Evolutionary conservation across 2,329 filamentous ascomycete genomes (phyloP).

Genomic region (Blastomyces parvus): DNA sequence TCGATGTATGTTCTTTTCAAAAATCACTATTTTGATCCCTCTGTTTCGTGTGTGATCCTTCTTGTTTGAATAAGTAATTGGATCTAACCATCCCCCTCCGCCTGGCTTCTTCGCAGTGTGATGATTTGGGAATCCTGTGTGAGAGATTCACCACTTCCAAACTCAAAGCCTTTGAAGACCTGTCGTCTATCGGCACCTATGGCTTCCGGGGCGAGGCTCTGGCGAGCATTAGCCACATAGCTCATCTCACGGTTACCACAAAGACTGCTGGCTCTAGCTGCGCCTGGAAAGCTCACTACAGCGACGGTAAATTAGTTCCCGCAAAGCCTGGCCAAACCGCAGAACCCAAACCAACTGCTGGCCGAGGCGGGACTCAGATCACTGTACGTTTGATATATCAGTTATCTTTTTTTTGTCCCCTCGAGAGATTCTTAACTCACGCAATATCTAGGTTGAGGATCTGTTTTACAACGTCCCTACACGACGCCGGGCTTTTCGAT

Average conservation of each 20-base stretch:
- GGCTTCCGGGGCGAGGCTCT: constrained; percentile 96
- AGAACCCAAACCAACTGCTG: constrained; percentile 80
- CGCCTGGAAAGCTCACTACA: constrained; percentile 84
- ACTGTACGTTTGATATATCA: constrained; percentile 45
- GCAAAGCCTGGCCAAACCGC: constrained; percentile 78
- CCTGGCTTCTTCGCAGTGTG: constrained; percentile 54
- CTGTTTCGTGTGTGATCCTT: constrained; percentile 21
- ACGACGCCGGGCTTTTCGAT: constrained; percentile 79
- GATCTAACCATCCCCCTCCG: not conserved
- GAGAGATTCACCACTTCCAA: constrained; percentile 97
- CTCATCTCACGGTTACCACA: constrained; percentile 88
- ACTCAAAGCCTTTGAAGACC: constrained; percentile 83
- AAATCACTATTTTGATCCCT: not conserved
- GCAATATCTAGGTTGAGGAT: constrained; percentile 61
- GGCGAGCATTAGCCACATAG: constrained; percentile 96
- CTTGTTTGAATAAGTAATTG: not conserved
- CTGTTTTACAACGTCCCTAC: constrained; percentile 95
- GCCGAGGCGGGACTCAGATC: constrained; percentile 84
- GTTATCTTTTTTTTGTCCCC: not conserved
- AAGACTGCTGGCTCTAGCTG: constrained; percentile 79
- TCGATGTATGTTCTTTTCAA: constrained; percentile 55
- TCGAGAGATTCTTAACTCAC: not conserved
- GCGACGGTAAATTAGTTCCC: constrained; percentile 68
- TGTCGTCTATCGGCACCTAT: constrained; percentile 83
- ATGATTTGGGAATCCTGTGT: constrained; percentile 83